phyloP scores from a whole-genome alignment of 2,329 filamentous ascomycete species.

The Trichoderma pleuroti region DNA sequence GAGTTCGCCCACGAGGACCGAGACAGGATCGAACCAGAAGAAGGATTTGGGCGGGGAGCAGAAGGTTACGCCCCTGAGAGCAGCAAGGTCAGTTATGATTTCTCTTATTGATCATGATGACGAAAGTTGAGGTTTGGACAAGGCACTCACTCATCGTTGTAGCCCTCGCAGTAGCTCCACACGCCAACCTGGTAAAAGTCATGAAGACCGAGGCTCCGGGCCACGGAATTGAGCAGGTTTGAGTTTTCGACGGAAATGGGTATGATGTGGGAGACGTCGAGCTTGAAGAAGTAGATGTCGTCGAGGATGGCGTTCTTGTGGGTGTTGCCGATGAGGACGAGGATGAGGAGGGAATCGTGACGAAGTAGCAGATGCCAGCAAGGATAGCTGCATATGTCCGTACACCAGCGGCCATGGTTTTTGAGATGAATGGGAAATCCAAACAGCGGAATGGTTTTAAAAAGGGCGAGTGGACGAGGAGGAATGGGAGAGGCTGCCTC shows the following conservation, averaged over 20 bases:
- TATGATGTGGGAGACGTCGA: conserved; percentile 80
- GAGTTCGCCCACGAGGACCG: conserved; percentile 75
- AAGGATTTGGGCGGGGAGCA: conserved; percentile 68
- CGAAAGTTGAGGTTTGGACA: neutral
- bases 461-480: neutral
- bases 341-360: conserved; percentile 72
- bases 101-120: neutral
- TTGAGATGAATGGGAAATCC: neutral
- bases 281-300: conserved; percentile 77
- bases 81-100: neutral
- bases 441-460: neutral
- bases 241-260: conserved; percentile 68
- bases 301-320: conserved; percentile 58
- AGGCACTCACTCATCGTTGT: conserved; percentile 54
- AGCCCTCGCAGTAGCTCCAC: conserved; percentile 91
- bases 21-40: conserved; percentile 90
- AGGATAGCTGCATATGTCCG: conserved; percentile 60
- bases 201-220: conserved; percentile 79
- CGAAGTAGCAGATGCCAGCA: conserved; percentile 66
- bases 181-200: conserved; percentile 93
- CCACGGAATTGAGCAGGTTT: conserved; percentile 79
- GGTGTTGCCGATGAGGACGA: conserved; percentile 75
- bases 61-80: conserved; percentile 61
- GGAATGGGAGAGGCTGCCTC: neutral
- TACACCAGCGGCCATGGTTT: conserved; percentile 26